These are phyloP conservation scores for Chrysoporthe puriensis DNA, from an alignment of 2,329 filamentous ascomycete genomes.

Conservation along the genomic window DNA sequence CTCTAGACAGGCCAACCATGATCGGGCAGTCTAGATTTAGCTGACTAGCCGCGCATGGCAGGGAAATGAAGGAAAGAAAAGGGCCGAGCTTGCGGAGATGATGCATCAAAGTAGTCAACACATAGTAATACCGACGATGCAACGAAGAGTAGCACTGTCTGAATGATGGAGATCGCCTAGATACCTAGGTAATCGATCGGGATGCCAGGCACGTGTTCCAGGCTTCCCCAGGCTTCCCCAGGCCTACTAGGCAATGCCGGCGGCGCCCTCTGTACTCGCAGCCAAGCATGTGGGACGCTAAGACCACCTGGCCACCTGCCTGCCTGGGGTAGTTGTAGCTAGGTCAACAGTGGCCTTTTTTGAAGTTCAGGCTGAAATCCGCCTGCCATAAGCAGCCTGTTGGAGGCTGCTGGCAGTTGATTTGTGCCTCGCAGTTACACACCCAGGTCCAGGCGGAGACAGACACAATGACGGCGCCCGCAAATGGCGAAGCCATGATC, in stretches of 20 bases:
- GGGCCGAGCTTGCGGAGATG: not conserved
- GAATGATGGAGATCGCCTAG: not conserved
- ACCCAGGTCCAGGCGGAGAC: not conserved
- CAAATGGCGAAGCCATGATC: not conserved
- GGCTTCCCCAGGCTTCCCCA: not conserved
- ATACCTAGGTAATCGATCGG: not conserved
- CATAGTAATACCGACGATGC: not conserved
- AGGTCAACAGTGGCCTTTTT: no score
- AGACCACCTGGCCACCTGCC: not conserved
- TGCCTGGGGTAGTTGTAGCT: not conserved
- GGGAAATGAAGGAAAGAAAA: not conserved
- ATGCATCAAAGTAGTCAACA: not conserved
- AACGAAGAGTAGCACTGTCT: not conserved
- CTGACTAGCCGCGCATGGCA: not conserved
- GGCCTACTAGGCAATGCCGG: not conserved
- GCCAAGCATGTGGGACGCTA: not conserved
- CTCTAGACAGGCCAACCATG: not conserved
- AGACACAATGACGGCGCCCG: no score
- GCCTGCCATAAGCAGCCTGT: not conserved
- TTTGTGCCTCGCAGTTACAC: not conserved
- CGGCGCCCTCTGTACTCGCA: not conserved
- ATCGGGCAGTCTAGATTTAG: not conserved
- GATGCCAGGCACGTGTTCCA: no score
- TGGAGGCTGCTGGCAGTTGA: not conserved
- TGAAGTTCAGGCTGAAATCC: not conserved